These are phyloP conservation scores for Calonectria hawksworthii DNA, from an alignment of 2,329 filamentous ascomycete species.

Conservation along the genomic window DNA sequence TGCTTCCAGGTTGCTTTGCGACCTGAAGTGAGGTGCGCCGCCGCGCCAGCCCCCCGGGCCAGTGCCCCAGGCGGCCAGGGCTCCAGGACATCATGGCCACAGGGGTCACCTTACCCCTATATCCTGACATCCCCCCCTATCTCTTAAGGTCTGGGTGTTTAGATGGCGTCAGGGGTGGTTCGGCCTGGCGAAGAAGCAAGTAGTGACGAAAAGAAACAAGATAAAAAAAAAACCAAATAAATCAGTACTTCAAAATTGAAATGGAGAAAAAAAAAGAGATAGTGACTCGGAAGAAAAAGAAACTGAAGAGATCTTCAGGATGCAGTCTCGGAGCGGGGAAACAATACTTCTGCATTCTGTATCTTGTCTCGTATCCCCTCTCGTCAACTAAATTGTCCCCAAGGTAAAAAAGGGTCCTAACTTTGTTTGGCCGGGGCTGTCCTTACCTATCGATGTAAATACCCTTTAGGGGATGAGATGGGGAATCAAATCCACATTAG, in stretches of 20 bases:
- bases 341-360: constrained; percentile 8
- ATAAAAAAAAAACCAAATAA: neutral
- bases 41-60: constrained; percentile 19
- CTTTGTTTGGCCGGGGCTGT: constrained; percentile 22
- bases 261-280: neutral
- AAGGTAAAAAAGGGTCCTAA: constrained; percentile 16
- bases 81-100: constrained; percentile 13
- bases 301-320: neutral
- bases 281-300: neutral
- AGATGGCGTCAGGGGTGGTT: constrained; percentile 39
- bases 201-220: constrained; percentile 8
- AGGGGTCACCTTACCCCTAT: constrained; percentile 28
- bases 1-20: constrained; percentile 18
- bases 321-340: neutral
- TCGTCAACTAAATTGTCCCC: constrained; percentile 12
- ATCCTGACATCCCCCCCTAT: constrained; percentile 36
- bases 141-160: constrained; percentile 36
- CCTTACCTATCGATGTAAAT: constrained; percentile 20
- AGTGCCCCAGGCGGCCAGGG: constrained; percentile 13
- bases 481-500: constrained; percentile 22
- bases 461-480: constrained; percentile 24
- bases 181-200: constrained; percentile 12
- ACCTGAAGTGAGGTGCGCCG: constrained; percentile 21
- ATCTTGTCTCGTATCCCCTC: constrained; percentile 12
- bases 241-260: neutral